phyloP scores from a whole-genome alignment of 805 yeast genomes.

The Tetrapisispora phaffii region DNA sequence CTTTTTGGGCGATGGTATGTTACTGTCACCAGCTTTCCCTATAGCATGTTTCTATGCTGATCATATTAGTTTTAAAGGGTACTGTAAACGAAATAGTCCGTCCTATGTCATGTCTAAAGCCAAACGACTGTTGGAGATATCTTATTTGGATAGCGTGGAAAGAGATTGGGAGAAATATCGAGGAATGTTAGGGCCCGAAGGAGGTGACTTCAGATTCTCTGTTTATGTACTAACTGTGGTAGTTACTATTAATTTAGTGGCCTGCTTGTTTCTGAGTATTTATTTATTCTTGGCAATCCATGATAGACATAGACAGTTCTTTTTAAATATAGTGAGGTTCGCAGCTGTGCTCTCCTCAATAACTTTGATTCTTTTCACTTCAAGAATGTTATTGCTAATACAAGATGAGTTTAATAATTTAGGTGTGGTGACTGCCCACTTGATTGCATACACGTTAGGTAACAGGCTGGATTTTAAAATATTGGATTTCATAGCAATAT shows the following conservation, averaged over 20 bases:
- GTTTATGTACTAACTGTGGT: slow-evolving; percentile 55
- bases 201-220: slow-evolving; percentile 43
- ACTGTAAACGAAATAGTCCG: slow-evolving; percentile 29
- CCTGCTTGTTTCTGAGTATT: slow-evolving; percentile 52
- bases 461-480: slow-evolving; percentile 38
- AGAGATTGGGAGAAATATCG: slow-evolving; percentile 43
- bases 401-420: slow-evolving; percentile 36
- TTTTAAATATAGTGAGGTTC: slow-evolving; percentile 19
- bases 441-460: slow-evolving; percentile 32
- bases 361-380: slow-evolving; percentile 43
- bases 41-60: slow-evolving; percentile 10
- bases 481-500: slow-evolving; percentile 48
- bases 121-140: not conserved
- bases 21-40: slow-evolving; percentile 17
- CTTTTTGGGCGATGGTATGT: slow-evolving; percentile 27
- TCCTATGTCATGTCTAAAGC: slow-evolving; percentile 26
- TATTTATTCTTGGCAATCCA: slow-evolving; percentile 57
- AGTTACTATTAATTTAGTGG: slow-evolving; percentile 53
- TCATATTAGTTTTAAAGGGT: slow-evolving; percentile 22
- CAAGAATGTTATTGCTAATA: slow-evolving; percentile 38
- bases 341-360: slow-evolving; percentile 46
- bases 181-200: slow-evolving; percentile 17
- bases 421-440: slow-evolving; percentile 25
- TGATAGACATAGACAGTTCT: slow-evolving; percentile 44
- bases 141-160: slow-evolving; percentile 26